Evolutionary conservation across 192 early-diverging fungal species (phyloP).

Genomic region (Geosiphon pyriformis): DNA sequence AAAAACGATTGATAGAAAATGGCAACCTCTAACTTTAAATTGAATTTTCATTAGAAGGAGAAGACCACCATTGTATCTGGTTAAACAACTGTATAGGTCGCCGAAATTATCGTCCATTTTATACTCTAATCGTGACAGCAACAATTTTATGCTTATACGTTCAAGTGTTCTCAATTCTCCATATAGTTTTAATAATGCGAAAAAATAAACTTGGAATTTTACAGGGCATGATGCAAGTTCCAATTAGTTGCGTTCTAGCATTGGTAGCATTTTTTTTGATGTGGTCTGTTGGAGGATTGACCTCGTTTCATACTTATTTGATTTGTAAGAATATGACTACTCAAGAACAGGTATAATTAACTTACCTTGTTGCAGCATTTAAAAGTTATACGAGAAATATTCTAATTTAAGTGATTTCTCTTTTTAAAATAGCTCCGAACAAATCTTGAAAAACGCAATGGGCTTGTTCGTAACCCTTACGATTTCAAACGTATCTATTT

Average conservation of each 20-base stretch:
- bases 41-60: constrained; percentile 48
- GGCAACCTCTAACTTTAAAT: too few relatives aligned
- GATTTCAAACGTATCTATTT: constrained; percentile 37
- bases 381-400: neutral
- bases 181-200: constrained; percentile 41
- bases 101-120: constrained; percentile 75
- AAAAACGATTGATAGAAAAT: too few relatives aligned
- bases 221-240: constrained; percentile 25
- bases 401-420: neutral
- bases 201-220: constrained; percentile 18
- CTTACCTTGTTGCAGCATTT: too few relatives aligned
- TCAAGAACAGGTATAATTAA: constrained; percentile 80
- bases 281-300: constrained; percentile 64
- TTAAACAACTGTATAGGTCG: constrained; percentile 86
- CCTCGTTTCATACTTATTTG: constrained; percentile 69
- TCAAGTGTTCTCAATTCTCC: constrained; percentile 53
- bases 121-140: constrained; percentile 57
- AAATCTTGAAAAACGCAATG: constrained; percentile 22
- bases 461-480: constrained; percentile 40
- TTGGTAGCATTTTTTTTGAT: constrained; percentile 50
- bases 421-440: constrained; percentile 31
- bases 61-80: constrained; percentile 91
- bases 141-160: constrained; percentile 53
- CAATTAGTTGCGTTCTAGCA: constrained; percentile 53
- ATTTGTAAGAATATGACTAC: constrained; percentile 71